These are phyloP conservation scores for Flaveria sonorensis DNA, from an alignment of 129 eudicot genomes.

Conservation along the genomic window DNA sequence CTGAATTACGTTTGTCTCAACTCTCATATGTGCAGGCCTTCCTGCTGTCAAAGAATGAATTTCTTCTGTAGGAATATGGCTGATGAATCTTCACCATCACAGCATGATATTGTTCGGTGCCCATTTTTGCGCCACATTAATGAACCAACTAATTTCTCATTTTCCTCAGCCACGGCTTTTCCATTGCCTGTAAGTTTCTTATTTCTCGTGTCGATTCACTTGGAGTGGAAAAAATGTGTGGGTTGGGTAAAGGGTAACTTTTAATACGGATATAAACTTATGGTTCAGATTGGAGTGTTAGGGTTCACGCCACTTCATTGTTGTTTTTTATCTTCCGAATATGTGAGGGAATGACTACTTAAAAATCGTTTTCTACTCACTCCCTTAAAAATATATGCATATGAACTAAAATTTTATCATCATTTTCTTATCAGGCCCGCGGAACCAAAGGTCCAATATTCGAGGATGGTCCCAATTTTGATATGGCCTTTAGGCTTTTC, in stretches of 20 bases:
- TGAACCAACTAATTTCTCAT: slow-evolving; percentile 91
- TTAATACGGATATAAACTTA: neutral
- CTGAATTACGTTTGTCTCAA: neutral
- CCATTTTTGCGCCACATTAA: slow-evolving; percentile 89
- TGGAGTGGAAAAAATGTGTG: neutral
- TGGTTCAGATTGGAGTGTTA: slow-evolving; percentile 3
- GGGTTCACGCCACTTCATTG: neutral
- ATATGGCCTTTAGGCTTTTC: slow-evolving; percentile 87
- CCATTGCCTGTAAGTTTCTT: slow-evolving; percentile 71
- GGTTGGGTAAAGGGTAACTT: neutral
- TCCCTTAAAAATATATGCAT: too few species aligned
- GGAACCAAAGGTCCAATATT: slow-evolving; percentile 92
- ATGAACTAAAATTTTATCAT: neutral
- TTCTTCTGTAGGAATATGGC: slow-evolving; percentile 52
- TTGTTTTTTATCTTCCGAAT: neutral
- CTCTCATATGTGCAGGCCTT: slow-evolving; percentile 44
- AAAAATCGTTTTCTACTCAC: too few species aligned
- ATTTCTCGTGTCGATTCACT: neutral
- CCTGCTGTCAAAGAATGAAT: slow-evolving; percentile 53
- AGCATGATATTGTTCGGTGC: slow-evolving; percentile 66
- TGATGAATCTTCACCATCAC: slow-evolving; percentile 56
- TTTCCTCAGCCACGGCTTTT: slow-evolving; percentile 65
- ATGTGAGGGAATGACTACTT: too few species aligned
- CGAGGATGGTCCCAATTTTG: slow-evolving; percentile 99
- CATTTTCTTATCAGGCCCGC: slow-evolving; percentile 45